Conservation (phyloP, 768 basidiomycete species). For the Plicaturopsis crispa region DNA sequence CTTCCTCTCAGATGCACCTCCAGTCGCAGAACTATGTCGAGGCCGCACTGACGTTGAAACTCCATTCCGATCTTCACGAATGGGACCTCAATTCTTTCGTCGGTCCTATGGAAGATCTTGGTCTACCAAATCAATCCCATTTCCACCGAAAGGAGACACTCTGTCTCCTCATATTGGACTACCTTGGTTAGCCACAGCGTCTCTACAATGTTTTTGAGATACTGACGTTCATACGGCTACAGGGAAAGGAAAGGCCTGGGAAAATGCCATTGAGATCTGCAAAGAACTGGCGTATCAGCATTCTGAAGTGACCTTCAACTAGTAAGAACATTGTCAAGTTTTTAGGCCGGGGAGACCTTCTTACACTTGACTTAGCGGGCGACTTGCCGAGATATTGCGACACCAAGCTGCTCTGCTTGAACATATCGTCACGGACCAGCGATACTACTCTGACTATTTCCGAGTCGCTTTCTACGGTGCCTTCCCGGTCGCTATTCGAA, state of each 20-base stretch:
- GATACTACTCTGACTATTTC: constrained; percentile 91
- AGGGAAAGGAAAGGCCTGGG: constrained; percentile 98
- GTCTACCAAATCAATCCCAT: constrained; percentile 85
- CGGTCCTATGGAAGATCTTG: constrained; percentile 83
- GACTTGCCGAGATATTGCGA: constrained; percentile 77
- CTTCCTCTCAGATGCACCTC: constrained; percentile 60
- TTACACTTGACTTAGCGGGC: constrained; percentile 37
- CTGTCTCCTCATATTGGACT: constrained; percentile 87
- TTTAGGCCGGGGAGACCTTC: constrained; percentile 7
- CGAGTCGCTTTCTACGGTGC: constrained; percentile 90
- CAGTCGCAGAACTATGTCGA: constrained; percentile 89
- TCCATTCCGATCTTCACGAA: constrained; percentile 89
- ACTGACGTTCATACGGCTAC: constrained; percentile 3
- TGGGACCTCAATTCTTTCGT: constrained; percentile 84
- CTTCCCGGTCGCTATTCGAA: constrained; percentile 77
- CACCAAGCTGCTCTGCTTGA: constrained; percentile 87
- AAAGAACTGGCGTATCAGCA: constrained; percentile 89
- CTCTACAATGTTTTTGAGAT: constrained; percentile 1
- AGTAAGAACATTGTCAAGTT: constrained; percentile 38
- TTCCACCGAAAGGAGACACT: constrained; percentile 94
- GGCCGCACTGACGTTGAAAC: constrained; percentile 86
- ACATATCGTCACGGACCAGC: constrained; percentile 74
- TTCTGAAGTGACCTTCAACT: constrained; percentile 84
- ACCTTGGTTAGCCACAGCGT: constrained; percentile 53
- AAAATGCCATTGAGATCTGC: constrained; percentile 88